Base-by-base conservation (phyloP, 1,284 basidiomycete genomes). In the Blastosporella zonata region DNA sequence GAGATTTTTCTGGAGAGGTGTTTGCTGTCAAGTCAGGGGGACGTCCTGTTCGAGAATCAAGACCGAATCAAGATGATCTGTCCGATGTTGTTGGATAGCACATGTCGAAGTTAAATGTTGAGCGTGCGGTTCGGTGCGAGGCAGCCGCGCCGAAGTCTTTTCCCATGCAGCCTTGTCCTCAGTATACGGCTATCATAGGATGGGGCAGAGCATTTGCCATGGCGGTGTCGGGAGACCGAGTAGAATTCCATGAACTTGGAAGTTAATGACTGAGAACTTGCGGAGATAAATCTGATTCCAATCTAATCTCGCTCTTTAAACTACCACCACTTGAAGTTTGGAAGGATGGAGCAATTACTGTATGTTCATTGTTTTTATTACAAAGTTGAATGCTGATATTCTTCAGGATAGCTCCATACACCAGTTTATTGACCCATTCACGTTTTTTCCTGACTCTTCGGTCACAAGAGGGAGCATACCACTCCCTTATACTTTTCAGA, bases 401-500 rank as follows among this genome's bases (percentile, higher is more conserved):
- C 2, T 15, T 44, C 39, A 83, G 81, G 52, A 73, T 83, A 40
- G 74, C 75, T 21, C 67, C 76, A 0, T 70, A 80, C 28, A 62
- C 63, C 1, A 59, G 70, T 20, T 71, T 85, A 2, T 68, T 79
- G 38, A 77, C 79, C 0, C 86, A 90, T 62, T 84, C 78, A 20
- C 79, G 87, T 9, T 90, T 81, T 64, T 71, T 84, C 46, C 64
- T 90, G 6, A 84, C 82, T 0, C 70, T 90, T 5, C 78, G 85
- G 17, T 87, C 85, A 1, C 65, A 73, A 41, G 73, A 81, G 53
- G 78, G 79, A 20, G 67, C 68, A 27, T 90, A 90, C 58, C 84
- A 85, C 60, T 79, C 84, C 1, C 70, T 90, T 6, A 81, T 90
- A 37, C 70, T 90, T 17, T 91, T 91, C 63, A 77, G 86, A 13